These are phyloP conservation scores for Mrakia hoshinonis DNA, from an alignment of 768 basidiomycete species.

Conservation along the genomic window DNA sequence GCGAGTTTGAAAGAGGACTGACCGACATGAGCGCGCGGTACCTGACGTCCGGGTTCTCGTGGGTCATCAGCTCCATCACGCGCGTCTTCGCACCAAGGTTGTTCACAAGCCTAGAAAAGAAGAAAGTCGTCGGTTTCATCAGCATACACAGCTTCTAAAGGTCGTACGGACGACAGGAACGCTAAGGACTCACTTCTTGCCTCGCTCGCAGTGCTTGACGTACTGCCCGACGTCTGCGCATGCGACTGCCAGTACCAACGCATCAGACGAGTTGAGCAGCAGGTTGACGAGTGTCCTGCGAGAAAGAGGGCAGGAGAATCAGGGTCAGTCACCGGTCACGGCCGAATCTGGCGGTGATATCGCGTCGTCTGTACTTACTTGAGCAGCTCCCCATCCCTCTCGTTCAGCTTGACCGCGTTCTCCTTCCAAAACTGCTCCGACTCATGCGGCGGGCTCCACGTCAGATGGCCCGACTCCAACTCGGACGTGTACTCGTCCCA, in stretches of 20 bases:
- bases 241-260: slow-evolving; percentile 78
- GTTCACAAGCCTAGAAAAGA: slow-evolving; percentile 57
- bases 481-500: slow-evolving; percentile 95
- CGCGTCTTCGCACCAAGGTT: slow-evolving; percentile 71
- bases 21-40: slow-evolving; percentile 82
- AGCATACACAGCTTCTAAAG: too few relatives aligned
- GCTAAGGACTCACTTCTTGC: slow-evolving; percentile 82
- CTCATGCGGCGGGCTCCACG: slow-evolving; percentile 93
- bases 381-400: slow-evolving; percentile 71
- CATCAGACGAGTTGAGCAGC: slow-evolving; percentile 60
- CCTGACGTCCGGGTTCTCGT: slow-evolving; percentile 75
- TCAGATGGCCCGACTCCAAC: slow-evolving; percentile 75
- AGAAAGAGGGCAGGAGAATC: not conserved
- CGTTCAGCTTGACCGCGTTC: slow-evolving; percentile 77
- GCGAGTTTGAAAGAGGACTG: not conserved
- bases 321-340: not conserved
- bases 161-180: not conserved
- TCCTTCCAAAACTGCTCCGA: slow-evolving; percentile 98
- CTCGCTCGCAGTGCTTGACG: slow-evolving; percentile 79
- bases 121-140: too few relatives aligned
- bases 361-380: slow-evolving; percentile 55
- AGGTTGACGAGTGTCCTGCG: slow-evolving; percentile 64
- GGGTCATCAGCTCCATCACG: slow-evolving; percentile 64
- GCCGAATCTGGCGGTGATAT: too few relatives aligned
- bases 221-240: slow-evolving; percentile 90